These are phyloP conservation scores for Alternaria atra DNA, from an alignment of 2,329 filamentous ascomycete genomes.

Conservation along the genomic window DNA sequence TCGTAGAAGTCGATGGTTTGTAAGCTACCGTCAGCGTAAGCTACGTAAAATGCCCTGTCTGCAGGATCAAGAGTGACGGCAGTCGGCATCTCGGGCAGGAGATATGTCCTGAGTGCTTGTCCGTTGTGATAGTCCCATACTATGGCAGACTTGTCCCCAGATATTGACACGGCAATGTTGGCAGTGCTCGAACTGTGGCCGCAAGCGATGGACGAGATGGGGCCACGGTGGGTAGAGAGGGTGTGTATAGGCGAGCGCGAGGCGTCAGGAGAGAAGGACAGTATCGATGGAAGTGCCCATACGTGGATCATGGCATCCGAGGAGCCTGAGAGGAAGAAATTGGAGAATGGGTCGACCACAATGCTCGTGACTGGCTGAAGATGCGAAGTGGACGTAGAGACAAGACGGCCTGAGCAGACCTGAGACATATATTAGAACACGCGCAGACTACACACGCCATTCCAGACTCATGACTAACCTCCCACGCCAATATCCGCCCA, in stretches of 20 bases:
- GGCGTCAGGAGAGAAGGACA: conserved; percentile 66
- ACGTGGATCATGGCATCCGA: conserved; percentile 91
- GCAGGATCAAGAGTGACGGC: conserved; percentile 82
- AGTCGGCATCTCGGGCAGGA: conserved; percentile 77
- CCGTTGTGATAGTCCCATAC: conserved; percentile 92
- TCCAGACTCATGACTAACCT: conserved; percentile 65
- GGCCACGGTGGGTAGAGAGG: conserved; percentile 79
- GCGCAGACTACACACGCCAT: background rate
- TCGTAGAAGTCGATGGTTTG: conserved; percentile 80
- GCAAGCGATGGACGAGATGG: conserved; percentile 69
- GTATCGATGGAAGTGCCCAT: conserved; percentile 81
- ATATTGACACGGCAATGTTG: conserved; percentile 84
- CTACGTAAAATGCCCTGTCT: conserved; percentile 81
- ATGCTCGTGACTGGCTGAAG: conserved; percentile 82
- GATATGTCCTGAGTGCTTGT: conserved; percentile 78
- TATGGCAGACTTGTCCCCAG: conserved; percentile 86
- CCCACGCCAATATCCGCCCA: conserved; percentile 89
- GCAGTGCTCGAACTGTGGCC: conserved; percentile 76
- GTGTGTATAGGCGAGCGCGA: conserved; percentile 76
- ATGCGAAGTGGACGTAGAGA: conserved; percentile 79
- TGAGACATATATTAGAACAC: conserved; percentile 46
- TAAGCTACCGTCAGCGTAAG: conserved; percentile 80
- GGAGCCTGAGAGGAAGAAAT: conserved; percentile 79
- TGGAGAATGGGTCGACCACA: conserved; percentile 72
- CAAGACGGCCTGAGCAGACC: conserved; percentile 77